Conservation (phyloP, 2,329 filamentous ascomycete species). For the Hirsutella thompsonii region DNA sequence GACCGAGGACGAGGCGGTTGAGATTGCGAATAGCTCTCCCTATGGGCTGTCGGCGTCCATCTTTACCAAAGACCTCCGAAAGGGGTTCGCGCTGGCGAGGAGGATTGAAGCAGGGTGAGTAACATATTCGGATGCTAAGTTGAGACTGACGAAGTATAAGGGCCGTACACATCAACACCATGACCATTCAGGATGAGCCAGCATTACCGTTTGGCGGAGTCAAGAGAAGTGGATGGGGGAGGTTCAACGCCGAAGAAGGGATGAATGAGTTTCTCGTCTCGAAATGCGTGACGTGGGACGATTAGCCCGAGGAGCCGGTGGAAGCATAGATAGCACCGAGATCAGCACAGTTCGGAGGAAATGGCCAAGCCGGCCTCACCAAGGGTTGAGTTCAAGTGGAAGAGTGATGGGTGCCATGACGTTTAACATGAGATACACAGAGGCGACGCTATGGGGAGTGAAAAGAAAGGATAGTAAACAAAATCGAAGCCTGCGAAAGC, state of each 20-base stretch:
- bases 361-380: no score
- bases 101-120: background rate
- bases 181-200: background rate
- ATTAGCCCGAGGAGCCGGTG: background rate
- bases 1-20: background rate
- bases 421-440: no score
- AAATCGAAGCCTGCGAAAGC: no score
- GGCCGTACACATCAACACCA: conserved; percentile 1
- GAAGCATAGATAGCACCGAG: no score
- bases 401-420: no score
- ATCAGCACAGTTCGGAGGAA: no score
- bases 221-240: background rate
- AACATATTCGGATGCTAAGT: background rate
- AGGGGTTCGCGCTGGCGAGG: background rate
- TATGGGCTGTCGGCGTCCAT: background rate
- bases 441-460: no score
- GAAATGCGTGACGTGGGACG: background rate
- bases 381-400: no score
- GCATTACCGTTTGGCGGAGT: background rate
- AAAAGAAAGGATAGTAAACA: no score
- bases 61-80: background rate
- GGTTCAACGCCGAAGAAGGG: background rate
- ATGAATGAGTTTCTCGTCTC: conserved; percentile 1
- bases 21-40: background rate
- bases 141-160: no score